Conservation (phyloP, 208 protist genomes). For the Leishmania aethiopica region DNA sequence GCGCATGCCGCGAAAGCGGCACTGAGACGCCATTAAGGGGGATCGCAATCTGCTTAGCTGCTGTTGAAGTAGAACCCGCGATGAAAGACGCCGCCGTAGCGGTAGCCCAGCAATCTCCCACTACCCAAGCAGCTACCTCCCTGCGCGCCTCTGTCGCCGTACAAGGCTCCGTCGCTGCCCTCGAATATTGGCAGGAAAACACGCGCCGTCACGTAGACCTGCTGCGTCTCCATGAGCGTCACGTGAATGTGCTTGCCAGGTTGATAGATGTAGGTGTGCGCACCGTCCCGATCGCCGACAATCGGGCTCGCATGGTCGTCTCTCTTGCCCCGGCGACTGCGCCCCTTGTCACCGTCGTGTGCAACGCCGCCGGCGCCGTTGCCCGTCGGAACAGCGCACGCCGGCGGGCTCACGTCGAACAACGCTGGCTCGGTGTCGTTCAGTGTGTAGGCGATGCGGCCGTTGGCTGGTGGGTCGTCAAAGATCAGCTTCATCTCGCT, state of each 20-base stretch:
- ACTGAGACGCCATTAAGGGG: not conserved
- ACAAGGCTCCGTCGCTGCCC: slow-evolving; percentile 24
- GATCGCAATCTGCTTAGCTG: not conserved
- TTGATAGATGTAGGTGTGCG: slow-evolving; percentile 65
- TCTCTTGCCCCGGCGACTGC: not conserved
- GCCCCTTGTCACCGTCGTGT: not conserved
- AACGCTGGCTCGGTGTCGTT: slow-evolving; percentile 70
- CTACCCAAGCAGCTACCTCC: slow-evolving; percentile 40
- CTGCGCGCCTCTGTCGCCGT: slow-evolving; percentile 29
- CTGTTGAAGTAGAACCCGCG: slow-evolving; percentile 58
- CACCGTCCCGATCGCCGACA: slow-evolving; percentile 37
- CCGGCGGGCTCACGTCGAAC: slow-evolving; percentile 54
- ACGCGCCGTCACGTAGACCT: slow-evolving; percentile 73
- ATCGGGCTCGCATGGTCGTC: slow-evolving; percentile 11
- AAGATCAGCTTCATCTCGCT: slow-evolving; percentile 73
- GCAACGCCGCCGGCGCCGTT: not conserved
- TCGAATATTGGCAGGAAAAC: slow-evolving; percentile 72
- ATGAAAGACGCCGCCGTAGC: slow-evolving; percentile 72
- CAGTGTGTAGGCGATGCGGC: slow-evolving; percentile 78
- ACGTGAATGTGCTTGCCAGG: slow-evolving; percentile 58
- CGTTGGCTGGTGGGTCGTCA: slow-evolving; percentile 68
- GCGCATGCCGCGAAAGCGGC: not conserved
- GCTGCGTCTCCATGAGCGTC: slow-evolving; percentile 57
- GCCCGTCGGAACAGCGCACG: slow-evolving; percentile 35
- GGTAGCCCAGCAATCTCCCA: slow-evolving; percentile 59